Base-by-base conservation (phyloP, 202 grass and related monocot genomes). In the Miscanthus sacchariflorus region DNA sequence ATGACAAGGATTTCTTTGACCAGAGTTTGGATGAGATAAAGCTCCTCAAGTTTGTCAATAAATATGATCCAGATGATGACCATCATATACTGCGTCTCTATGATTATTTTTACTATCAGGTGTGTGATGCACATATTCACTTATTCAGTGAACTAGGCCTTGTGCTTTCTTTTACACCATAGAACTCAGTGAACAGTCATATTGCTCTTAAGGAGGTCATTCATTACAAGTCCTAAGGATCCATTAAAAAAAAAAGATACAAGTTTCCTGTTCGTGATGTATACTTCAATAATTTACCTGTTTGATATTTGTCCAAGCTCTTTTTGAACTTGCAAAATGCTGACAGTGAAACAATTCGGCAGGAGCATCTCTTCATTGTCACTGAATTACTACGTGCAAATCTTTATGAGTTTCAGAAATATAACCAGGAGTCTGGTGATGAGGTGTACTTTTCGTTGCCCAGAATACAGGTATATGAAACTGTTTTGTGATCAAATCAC, bases 21-120 rank as follows among this genome's bases (percentile, higher is more conserved):
- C 97, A 99, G 76, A 99, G 97, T 83, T 86, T 99, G 90, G 97
- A 99, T 84, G 97, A 99, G 86, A 99, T 99, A 91, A 99, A 99
- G 77, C 94, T 99, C 30, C 94, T 99, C 76, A 99, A 99, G 44
- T 95, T 91, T 95, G 97, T 93, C 58, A 99, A 97, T 88, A 96
- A 93, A 84, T 90, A 95, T 23, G 94, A 99, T 72, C 97, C 97
- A 24, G 79, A 86, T 80, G 97, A 99, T 86, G 86, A 92, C 7
- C 89, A 92, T 88, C 94, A 97, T 78, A 83, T 99, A 88, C 82
- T 99, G 46, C 97, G 93, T 44, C 84, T 97, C 36, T 97, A 93
- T 90, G 97, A 97, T 88, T 99, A 95, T 85, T 99, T 99, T 84
- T 97, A 99, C 76, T 90, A 83, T 88, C 97, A 97, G 94, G 94